Evolutionary conservation across 208 protist species (phyloP), one percentile per base, ranked within the genome.

Genomic region (Leishmania martiniquensis): DNA sequence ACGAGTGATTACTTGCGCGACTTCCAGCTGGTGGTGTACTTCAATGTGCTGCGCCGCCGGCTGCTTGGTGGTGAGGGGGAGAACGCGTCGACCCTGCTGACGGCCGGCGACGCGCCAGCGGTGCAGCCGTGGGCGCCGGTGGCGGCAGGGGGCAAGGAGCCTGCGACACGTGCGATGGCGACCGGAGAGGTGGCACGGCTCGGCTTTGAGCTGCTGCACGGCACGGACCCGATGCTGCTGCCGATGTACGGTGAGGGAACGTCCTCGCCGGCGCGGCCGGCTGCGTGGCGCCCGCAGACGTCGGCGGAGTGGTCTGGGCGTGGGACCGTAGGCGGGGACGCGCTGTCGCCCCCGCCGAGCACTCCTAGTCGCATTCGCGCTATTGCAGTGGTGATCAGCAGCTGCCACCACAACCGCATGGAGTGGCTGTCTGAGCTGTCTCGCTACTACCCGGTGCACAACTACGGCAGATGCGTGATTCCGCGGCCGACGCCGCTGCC

Each of bases 361-460:
- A 17, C 20, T 51, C n/a, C n/a, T 2, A 32, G 62, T 2, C 85
- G 85, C 5, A 34, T 77, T 4, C 81, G 75, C 0, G 85, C 78
- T 15, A 73, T 89, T 34, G 85, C 75, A 4, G 82, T 68, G 6
- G 77, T 73, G n/a, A 74, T 86, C 29, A 81, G 81, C 39, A 17
- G 76, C 60, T 84, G 85, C 54, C 65, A 71, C 42, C 78, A 76
- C 45, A 55, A 45, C 5, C 85, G 85, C 22, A 55, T 75, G 67
- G 42, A 69, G 51, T 75, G 73, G 73, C 62, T 89, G 42, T 70
- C 77, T 9, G 72, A 78, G 52, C 59, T 89, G 5, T 77, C 78
- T 12, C 77, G 68, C 13, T 80, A 86, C 70, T 90, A 89, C 65
- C 75, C 83, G 10, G 78, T 92, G 45, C 86, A 90, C 72, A 85